A percentile compares a stretch with the other conserved stretches of the same genome.
Evolutionary conservation across 75 land plant genomes (phyloP).

Genomic region (Pinus albicaulis): DNA sequence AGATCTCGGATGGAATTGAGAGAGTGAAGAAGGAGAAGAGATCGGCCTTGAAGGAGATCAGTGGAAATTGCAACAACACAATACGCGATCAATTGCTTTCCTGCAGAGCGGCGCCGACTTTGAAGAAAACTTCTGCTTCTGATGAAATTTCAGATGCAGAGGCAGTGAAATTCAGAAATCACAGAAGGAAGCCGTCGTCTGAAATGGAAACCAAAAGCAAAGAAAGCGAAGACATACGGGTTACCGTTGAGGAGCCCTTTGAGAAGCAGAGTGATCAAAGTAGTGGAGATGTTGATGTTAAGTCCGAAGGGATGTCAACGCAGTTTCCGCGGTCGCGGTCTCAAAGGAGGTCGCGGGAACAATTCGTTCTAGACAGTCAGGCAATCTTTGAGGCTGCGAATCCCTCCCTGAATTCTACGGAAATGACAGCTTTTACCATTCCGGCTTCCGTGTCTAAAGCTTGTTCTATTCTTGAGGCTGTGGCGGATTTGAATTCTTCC

Average conservation of each 20-base stretch:
- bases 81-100: slow-evolving; percentile 16
- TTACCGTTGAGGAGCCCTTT: not conserved
- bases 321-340: slow-evolving; percentile 21
- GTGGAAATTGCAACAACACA: not conserved
- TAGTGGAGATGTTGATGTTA: not conserved
- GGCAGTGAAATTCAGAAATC: not conserved
- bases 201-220: not conserved
- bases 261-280: slow-evolving; percentile 22
- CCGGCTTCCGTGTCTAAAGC: slow-evolving; percentile 67
- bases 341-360: slow-evolving; percentile 43
- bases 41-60: slow-evolving; percentile 8
- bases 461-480: slow-evolving; percentile 68
- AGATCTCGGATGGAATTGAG: not conserved
- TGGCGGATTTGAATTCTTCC: slow-evolving; percentile 63
- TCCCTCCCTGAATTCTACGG: not conserved
- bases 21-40: slow-evolving; percentile 1
- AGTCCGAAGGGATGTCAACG: not conserved
- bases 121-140: not conserved
- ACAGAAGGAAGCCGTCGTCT: not conserved
- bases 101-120: slow-evolving; percentile 10
- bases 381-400: slow-evolving; percentile 5
- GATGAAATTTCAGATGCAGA: not conserved
- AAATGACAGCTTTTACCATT: slow-evolving; percentile 22
- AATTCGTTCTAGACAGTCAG: slow-evolving; percentile 17
- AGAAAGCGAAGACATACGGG: not conserved